Evolutionary conservation across 1,284 basidiomycete species (phyloP), one percentile per base, ranked within the genome.

Genomic region (Ceratobasidium sp.): DNA sequence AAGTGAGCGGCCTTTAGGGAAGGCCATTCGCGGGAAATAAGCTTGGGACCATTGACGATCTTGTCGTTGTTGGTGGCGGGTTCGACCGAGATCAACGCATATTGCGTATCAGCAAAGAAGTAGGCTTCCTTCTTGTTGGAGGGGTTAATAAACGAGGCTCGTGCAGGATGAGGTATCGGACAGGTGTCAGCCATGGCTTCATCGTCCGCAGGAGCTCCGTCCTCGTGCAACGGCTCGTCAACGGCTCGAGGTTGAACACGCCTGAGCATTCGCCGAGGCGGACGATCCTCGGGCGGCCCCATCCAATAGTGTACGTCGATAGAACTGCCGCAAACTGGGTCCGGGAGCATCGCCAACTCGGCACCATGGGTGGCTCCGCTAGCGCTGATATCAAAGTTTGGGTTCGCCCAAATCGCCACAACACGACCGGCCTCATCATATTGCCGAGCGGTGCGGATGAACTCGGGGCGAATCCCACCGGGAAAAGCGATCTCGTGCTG

Each of bases 31-130:
- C 23, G 18, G 8, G 10, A 4, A 38, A 73, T 73, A 16, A 20
- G n/a, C n/a, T 23, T n/a, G 18, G 38, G 18, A 3, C 57, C 69
- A 23, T 23, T 23, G 23, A 73, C n/a, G 23, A 60, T 60, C 55
- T 38, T 73, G 23, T 73, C 69, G 50, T 55, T 44, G 6, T 35
- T 55, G 12, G 54, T 55, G 35, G 38, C 57, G 27, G 65, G 65
- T 12, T 14, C 50, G 27, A 46, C 41, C 41, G 48, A 23, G 65
- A 67, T 52, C 27, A 41, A 55, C 3, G 44, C 69, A 55, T 73
- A 73, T 2, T 48, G 33, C 23, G n/a, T 35, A 18, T 55, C 69
- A 23, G 54, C 35, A 44, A 73, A 73, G 50, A 73, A 73, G 69
- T 73, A 73, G 38, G 69, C 54, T 3, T 57, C 54, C n/a, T 57